Percentiles rank a stretch among this genome's conserved stretches.
Conservation (phyloP, 192 early-diverging fungal genomes). For the Coemansia sp. region DNA sequence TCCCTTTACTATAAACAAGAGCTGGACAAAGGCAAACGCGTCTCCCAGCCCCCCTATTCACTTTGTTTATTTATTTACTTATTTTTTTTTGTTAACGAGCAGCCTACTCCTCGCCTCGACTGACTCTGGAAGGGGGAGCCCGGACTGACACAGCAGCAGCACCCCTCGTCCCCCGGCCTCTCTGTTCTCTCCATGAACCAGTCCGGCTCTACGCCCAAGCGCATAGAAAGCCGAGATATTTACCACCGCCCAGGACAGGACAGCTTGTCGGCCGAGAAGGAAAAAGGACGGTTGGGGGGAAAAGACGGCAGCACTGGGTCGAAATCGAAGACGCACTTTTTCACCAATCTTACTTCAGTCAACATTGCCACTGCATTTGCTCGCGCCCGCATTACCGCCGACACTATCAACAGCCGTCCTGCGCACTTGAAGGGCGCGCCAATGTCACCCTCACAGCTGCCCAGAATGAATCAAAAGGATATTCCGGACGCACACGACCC, state of each 20-base stretch:
- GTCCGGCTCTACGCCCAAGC: slow-evolving; percentile 22
- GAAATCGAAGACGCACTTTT: slow-evolving; percentile 17
- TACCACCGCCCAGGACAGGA: slow-evolving; percentile 53
- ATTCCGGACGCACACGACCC: slow-evolving; percentile 26
- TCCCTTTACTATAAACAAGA: too few relatives aligned
- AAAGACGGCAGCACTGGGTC: slow-evolving; percentile 5
- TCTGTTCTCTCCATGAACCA: slow-evolving; percentile 35
- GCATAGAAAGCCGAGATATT: slow-evolving; percentile 41
- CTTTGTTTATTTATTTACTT: not conserved
- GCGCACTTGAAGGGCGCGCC: slow-evolving; percentile 49
- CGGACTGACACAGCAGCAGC: not conserved
- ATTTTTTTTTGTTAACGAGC: not conserved
- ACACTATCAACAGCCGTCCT: slow-evolving; percentile 46
- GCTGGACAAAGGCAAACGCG: too few relatives aligned
- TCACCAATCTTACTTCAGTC: slow-evolving; percentile 54
- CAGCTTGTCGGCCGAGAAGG: slow-evolving; percentile 44
- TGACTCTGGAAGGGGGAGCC: not conserved
- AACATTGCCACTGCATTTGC: slow-evolving; percentile 59
- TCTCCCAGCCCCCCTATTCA: too few relatives aligned
- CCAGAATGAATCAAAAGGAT: slow-evolving; percentile 37
- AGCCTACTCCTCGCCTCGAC: not conserved
- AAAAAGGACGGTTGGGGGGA: slow-evolving; percentile 16
- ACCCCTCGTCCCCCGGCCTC: not conserved
- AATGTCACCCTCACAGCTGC: slow-evolving; percentile 52
- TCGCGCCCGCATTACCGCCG: slow-evolving; percentile 48